phyloP scores from a whole-genome alignment of 2,329 filamentous ascomycete genomes.

The Botryotinia narcissicola region DNA sequence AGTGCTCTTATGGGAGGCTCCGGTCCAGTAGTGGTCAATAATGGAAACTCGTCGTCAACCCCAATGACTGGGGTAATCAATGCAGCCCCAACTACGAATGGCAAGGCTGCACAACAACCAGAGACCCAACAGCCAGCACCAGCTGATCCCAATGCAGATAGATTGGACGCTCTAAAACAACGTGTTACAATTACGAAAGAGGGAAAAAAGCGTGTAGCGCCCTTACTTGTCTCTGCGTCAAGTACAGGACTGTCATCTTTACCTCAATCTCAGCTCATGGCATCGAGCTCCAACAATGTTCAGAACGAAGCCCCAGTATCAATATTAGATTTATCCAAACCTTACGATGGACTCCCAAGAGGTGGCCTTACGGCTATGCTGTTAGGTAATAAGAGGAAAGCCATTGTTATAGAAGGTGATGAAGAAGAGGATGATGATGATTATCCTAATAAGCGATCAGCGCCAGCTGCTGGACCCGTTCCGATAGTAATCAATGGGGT shows the following conservation, averaged over 20 bases:
- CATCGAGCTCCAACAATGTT: slow-evolving; percentile 63
- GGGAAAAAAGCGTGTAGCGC: slow-evolving; percentile 92
- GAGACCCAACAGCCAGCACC: slow-evolving; percentile 42
- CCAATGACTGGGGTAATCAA: slow-evolving; percentile 29
- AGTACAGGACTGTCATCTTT: slow-evolving; percentile 83
- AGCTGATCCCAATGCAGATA: slow-evolving; percentile 54
- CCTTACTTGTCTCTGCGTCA: slow-evolving; percentile 85
- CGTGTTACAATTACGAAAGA: slow-evolving; percentile 94
- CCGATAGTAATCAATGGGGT: slow-evolving; percentile 73
- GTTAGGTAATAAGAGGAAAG: slow-evolving; percentile 90
- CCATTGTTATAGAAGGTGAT: slow-evolving; percentile 58
- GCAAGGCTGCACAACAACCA: slow-evolving; percentile 27
- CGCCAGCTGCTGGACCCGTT: slow-evolving; percentile 61
- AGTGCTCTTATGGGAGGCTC: slow-evolving; percentile 95
- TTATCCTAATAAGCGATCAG: slow-evolving; percentile 57
- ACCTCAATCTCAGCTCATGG: slow-evolving; percentile 83
- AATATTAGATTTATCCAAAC: slow-evolving; percentile 85
- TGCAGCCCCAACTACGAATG: slow-evolving; percentile 29
- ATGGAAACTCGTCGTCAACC: slow-evolving; percentile 33
- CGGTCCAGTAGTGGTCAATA: slow-evolving; percentile 40
- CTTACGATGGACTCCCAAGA: slow-evolving; percentile 87
- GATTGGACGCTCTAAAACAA: slow-evolving; percentile 74
- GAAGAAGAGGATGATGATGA: slow-evolving; percentile 62
- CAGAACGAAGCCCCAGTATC: slow-evolving; percentile 75
- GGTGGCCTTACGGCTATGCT: slow-evolving; percentile 84